phyloP scores from a whole-genome alignment of 1,284 basidiomycete species.

The Malassezia nana region DNA sequence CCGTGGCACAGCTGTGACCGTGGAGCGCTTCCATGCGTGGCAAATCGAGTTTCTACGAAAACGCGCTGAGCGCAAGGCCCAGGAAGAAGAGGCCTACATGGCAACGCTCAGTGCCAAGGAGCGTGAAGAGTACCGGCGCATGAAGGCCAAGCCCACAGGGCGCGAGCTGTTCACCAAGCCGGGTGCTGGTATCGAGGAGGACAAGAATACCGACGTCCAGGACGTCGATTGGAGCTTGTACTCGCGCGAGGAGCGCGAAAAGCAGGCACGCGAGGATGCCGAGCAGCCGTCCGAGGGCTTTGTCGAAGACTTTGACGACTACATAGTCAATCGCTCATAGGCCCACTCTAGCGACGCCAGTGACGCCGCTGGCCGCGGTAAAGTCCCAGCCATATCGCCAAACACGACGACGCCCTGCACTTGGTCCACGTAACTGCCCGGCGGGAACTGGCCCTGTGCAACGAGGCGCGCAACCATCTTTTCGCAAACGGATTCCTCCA shows the following conservation, averaged over 20 bases:
- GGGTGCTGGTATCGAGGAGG: conserved; percentile 24
- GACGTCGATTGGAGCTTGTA: conserved; percentile 41
- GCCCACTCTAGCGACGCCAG: conserved; percentile 4
- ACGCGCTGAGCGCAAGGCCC: conserved; percentile 52
- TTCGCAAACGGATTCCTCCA: not conserved
- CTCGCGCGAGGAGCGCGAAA: conserved; percentile 35
- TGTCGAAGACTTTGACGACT: conserved; percentile 26
- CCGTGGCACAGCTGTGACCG: conserved; percentile 78
- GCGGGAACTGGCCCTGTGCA: not conserved
- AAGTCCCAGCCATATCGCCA: too few species aligned
- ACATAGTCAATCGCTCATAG: not conserved
- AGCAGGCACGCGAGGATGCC: conserved; percentile 25
- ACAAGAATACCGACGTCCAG: conserved; percentile 25
- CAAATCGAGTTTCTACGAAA: conserved; percentile 59
- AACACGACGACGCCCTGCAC: not conserved
- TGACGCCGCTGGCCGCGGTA: too few species aligned
- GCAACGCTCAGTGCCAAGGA: conserved; percentile 67
- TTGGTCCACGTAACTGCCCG: conserved; percentile 3
- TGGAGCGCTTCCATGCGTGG: conserved; percentile 71
- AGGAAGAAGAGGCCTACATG: conserved; percentile 71
- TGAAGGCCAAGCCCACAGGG: conserved; percentile 61
- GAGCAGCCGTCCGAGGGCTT: conserved; percentile 22
- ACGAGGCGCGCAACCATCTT: conserved; percentile 2
- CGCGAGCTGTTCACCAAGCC: conserved; percentile 35
- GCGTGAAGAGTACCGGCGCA: conserved; percentile 71